These are phyloP conservation scores for Starmera quercuum DNA, from an alignment of 805 yeast genomes.

Conservation along the genomic window DNA sequence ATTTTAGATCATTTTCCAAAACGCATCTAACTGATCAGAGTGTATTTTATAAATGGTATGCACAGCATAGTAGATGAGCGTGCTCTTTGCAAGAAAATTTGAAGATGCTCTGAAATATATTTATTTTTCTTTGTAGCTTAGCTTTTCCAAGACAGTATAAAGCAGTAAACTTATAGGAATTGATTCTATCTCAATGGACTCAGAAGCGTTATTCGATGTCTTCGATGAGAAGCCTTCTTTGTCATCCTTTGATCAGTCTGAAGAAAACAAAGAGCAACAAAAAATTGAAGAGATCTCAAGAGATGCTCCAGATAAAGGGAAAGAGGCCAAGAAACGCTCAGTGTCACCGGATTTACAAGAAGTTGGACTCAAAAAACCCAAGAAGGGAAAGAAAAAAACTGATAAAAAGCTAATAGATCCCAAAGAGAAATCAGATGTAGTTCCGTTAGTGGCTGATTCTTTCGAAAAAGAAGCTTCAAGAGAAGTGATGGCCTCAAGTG, in stretches of 20 bases:
- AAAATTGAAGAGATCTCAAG: conserved; percentile 4
- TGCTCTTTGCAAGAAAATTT: no score
- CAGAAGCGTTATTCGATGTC: conserved; percentile 45
- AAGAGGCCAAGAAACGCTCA: conserved; percentile 16
- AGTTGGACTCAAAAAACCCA: conserved; percentile 2
- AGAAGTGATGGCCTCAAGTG: conserved; percentile 79
- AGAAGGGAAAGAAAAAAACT: conserved; percentile 17
- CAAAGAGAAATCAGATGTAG: conserved; percentile 38
- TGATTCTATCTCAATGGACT: conserved; percentile 2
- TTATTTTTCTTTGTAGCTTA: no score
- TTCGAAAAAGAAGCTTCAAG: conserved; percentile 85
- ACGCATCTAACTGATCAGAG: no score
- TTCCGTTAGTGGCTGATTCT: conserved; percentile 78
- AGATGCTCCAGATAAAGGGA: conserved; percentile 10
- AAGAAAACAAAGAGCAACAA: conserved; percentile 1
- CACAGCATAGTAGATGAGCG: no score
- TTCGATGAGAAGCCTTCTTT: conserved; percentile 47
- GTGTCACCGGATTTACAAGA: conserved; percentile 11
- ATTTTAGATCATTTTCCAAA: no score
- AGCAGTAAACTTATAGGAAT: no score
- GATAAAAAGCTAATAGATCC: conserved; percentile 23
- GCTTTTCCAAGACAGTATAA: no score
- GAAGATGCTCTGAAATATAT: no score
- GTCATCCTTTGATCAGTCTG: conserved; percentile 8
- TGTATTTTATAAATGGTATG: no score